Base-by-base conservation (phyloP, 306 rosid genomes). In the Quercus mongolica region DNA sequence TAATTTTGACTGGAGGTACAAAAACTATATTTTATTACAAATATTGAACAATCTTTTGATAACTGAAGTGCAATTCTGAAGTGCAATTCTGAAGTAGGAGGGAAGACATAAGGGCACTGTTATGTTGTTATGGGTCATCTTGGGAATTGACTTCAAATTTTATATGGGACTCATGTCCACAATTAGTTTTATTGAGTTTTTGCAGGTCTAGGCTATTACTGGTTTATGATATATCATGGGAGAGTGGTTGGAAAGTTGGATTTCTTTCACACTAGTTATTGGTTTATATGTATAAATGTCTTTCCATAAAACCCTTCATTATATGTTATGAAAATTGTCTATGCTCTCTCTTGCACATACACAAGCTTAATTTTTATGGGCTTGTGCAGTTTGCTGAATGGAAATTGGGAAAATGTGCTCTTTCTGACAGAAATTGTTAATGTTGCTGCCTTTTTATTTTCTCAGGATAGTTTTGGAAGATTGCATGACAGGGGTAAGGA, bases 401-500 rank as follows among this genome's bases (percentile, higher is more conserved):
- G 25, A 71, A 20, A 21, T 51, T 49, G 59, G 23, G 57, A 68
- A 33, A 68, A 33, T 68, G 70, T 64, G 52, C n/a, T 68, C 52
- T n/a, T 2, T 23, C 26, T 68, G 52, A 68, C 72, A 68, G 26
- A 33, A 59, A 46, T 25, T 51, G 12, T 71, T 28, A 3, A 9
- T 77, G 52, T 23, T 75, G 7, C 72, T 64, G 77, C 71, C 30
- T 57, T 54, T 28, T 46, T 8, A 76, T 64, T 80, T 79, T 84
- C 68, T 44, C 97, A 96, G 99, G 99, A 96, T 90, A 92, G 97
- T 87, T 93, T 93, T 75, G 99, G 99, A 84, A 93, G 98, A 83
- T 85, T 96, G 79, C 99, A 96, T 80, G 99, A 96, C 28, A 89
- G 97, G 87, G 99, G 98, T 54, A 93, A 96, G 88, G 99, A 96